phyloP scores from a whole-genome alignment of 495 filamentous ascomycete genomes.

The Hyaloscypha variabilis region DNA sequence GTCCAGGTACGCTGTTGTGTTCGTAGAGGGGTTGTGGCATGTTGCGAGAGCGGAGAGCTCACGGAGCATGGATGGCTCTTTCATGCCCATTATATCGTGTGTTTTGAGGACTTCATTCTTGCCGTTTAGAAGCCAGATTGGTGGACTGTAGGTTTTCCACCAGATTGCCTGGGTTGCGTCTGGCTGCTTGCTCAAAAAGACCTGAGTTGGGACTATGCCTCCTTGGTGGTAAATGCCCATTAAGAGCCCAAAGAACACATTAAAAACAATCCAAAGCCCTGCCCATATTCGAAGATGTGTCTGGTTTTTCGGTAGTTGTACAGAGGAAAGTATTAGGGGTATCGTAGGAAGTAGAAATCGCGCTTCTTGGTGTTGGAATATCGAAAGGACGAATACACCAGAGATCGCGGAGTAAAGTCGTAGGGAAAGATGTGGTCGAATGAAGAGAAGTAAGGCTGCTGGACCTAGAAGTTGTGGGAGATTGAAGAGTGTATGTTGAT shows the following conservation, averaged over 20 bases:
- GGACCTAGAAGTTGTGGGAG: constrained; percentile 91
- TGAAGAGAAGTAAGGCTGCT: constrained; percentile 68
- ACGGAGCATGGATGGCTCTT: constrained; percentile 59
- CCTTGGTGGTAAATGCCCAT: constrained; percentile 97
- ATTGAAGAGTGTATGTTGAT: constrained; percentile 86
- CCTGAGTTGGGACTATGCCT: constrained; percentile 83
- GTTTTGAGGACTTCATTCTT: constrained; percentile 71
- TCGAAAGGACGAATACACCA: constrained; percentile 76
- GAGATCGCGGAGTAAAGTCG: constrained; percentile 78
- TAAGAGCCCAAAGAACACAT: constrained; percentile 71
- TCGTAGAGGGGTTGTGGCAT: constrained; percentile 44
- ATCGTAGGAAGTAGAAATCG: constrained; percentile 88
- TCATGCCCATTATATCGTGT: constrained; percentile 80
- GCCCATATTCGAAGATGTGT: constrained; percentile 58
- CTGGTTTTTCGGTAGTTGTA: constrained; percentile 67
- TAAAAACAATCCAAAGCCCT: constrained; percentile 79
- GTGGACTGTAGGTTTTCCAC: constrained; percentile 98
- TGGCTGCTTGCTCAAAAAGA: constrained; percentile 58
- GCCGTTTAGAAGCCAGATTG: constrained; percentile 85
- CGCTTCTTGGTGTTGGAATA: constrained; percentile 93
- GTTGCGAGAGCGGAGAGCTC: constrained; percentile 58
- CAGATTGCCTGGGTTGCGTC: constrained; percentile 75
- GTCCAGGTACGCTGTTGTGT: constrained; percentile 50
- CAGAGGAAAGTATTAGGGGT: constrained; percentile 83
- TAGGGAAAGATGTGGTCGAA: constrained; percentile 56